These are phyloP conservation scores for Epichloe elymi DNA, from an alignment of 2,329 filamentous ascomycete species.

Conservation along the genomic window DNA sequence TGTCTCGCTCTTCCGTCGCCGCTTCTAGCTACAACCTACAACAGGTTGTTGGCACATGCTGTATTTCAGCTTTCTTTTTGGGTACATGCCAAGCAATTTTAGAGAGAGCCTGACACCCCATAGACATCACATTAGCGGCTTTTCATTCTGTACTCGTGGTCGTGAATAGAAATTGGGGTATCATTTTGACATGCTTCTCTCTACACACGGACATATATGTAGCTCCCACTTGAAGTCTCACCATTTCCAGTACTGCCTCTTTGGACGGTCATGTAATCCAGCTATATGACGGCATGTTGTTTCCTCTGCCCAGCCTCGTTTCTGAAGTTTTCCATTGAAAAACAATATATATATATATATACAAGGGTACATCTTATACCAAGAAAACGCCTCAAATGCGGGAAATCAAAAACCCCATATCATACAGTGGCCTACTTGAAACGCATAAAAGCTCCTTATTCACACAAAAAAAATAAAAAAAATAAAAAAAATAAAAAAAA, in stretches of 20 bases:
- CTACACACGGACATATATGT: too few species aligned
- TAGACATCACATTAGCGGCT: background rate
- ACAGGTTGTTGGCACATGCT: conserved; percentile 6
- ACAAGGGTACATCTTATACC: background rate
- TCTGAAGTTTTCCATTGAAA: too few species aligned
- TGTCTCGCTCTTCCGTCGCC: background rate
- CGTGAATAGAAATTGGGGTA: background rate
- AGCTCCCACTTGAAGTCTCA: too few species aligned
- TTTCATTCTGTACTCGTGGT: background rate
- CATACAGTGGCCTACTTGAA: background rate
- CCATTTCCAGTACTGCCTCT: too few species aligned
- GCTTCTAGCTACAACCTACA: too few species aligned
- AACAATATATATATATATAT: too few species aligned
- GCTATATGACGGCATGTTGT: too few species aligned
- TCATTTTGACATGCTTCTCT: background rate
- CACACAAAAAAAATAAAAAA: too few species aligned
- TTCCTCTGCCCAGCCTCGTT: too few species aligned
- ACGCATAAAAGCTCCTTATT: background rate
- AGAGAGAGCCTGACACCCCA: background rate
- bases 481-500: too few species aligned
- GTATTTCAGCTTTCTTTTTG: background rate
- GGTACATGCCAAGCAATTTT: background rate
- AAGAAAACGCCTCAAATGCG: background rate
- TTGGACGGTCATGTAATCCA: too few species aligned
- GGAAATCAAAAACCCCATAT: background rate